Base-by-base conservation (phyloP, 495 filamentous ascomycete species). In the Aspergillus biplanus region DNA sequence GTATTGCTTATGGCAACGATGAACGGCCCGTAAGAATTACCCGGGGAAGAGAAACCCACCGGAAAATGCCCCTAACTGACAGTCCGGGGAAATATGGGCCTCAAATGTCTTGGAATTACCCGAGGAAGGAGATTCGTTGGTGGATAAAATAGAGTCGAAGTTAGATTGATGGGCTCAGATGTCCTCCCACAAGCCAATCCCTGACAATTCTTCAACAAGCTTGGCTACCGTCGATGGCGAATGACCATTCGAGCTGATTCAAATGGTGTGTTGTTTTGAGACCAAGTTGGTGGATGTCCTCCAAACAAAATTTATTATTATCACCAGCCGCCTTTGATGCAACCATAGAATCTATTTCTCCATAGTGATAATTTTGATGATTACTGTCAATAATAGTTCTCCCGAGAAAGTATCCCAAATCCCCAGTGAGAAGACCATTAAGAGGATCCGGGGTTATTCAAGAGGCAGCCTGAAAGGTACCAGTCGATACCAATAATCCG, bases 141-240 rank as follows among this genome's bases (percentile, higher is more conserved):
- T 62, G 59, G 59, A 62, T 62, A 55, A 63, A 63, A 63, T 56
- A 33, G 49, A 18, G 50, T 33, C 49, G 9, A 50, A 48, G 18
- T 54, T 13, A 33, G 18, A 50, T 50, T 59, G 47, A 56, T 34
- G 49, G 35, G 12, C 46, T 33, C 33, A 37, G 58, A 42, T 33
- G 58, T 31, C 33, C 37, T 32, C 16, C 59, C 55, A 33, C n/a
- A 33, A 48, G 42, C 42, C 60, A 39, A 42, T 32, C 59, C 50
- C 35, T 52, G 8, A 33, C 39, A 54, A 53, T 39, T 21, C 15
- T 53, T 21, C 50, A 5, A 56, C 33, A 37, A 21, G 27, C 49
- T 62, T 62, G 60, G 60, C 39, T 59, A 42, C 42, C 33, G 39
- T n/a, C n/a, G n/a, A 32, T 49, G 44, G 21, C 56, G 33, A 52